These are phyloP conservation scores for Talaromyces thailandensis DNA, from an alignment of 495 filamentous ascomycete genomes.

Conservation along the genomic window DNA sequence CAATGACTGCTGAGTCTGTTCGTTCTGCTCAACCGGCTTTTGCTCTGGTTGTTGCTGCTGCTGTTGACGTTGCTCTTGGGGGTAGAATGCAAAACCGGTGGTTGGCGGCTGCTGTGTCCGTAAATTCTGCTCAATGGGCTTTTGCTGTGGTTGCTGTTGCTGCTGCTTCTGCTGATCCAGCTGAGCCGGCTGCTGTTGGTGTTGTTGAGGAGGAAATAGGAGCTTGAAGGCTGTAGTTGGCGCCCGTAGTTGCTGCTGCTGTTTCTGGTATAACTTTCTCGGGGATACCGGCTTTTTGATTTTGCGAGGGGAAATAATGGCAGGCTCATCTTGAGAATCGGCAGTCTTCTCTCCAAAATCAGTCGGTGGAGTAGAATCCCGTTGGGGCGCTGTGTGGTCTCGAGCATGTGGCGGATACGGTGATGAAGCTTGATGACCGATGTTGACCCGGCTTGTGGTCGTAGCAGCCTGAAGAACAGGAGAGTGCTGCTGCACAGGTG, in stretches of 20 bases:
- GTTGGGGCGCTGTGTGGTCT: not conserved
- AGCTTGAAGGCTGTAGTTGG: not conserved
- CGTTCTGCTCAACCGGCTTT: not conserved
- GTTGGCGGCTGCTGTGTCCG: too few species aligned
- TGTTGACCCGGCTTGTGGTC: not conserved
- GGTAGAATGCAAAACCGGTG: too few species aligned
- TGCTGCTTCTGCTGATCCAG: too few species aligned
- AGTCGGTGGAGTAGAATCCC: not conserved
- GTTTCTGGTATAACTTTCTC: not conserved
- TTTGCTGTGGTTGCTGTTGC: not conserved
- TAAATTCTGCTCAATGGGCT: too few species aligned
- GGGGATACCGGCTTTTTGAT: not conserved
- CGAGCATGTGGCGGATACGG: not conserved
- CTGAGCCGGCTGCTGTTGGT: not conserved
- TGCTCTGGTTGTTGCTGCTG: too few species aligned
- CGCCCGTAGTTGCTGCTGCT: not conserved
- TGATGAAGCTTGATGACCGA: not conserved
- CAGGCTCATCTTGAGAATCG: not conserved
- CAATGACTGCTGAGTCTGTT: not conserved
- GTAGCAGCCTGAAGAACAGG: not conserved
- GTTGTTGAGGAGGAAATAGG: not conserved
- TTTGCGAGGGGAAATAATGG: not conserved
- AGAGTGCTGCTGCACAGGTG: not conserved
- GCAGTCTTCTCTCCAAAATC: not conserved
- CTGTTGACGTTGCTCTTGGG: not conserved